These are phyloP conservation scores for Metarhizium sp. DNA, from an alignment of 2,329 filamentous ascomycete genomes.

Conservation along the genomic window DNA sequence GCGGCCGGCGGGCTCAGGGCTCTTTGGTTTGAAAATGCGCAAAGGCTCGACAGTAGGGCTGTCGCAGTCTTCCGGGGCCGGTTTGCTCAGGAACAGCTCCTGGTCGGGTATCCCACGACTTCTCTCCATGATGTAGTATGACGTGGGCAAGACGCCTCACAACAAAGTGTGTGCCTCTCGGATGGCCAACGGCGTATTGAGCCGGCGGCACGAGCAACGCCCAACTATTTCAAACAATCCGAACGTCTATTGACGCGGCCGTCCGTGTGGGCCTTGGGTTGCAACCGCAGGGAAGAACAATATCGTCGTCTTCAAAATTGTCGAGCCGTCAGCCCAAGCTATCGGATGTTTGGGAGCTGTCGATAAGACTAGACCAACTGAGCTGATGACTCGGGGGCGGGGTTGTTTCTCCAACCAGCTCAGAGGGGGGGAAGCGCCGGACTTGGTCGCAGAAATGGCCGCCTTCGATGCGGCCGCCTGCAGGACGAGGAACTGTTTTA, in stretches of 20 bases:
- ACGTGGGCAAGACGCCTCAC: conserved; percentile 4
- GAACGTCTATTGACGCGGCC: background rate
- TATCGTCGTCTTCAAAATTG: background rate
- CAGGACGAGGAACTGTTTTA: background rate
- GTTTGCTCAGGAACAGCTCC: conserved; percentile 70
- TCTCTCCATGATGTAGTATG: conserved; percentile 35
- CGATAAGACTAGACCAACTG: background rate
- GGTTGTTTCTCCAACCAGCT: conserved; percentile 1
- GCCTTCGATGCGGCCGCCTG: conserved; percentile 6
- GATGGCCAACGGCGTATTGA: conserved; percentile 2
- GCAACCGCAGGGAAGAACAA: background rate
- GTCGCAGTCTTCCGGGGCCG: conserved; percentile 43
- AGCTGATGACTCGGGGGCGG: background rate
- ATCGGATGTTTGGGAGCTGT: conserved; percentile 4
- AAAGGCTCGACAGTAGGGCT: conserved; percentile 77
- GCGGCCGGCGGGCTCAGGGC: conserved; percentile 45
- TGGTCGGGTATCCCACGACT: conserved; percentile 62
- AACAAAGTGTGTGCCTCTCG: background rate
- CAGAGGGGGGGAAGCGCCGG: background rate
- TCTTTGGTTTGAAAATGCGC: conserved; percentile 73
- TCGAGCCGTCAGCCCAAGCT: background rate
- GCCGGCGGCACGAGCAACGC: conserved; percentile 4
- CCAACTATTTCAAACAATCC: background rate
- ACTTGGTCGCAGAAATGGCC: conserved; percentile 12
- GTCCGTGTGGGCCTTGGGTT: background rate